Conservation (phyloP, 2,329 filamentous ascomycete species). For the Hirsutella minnesotensis region DNA sequence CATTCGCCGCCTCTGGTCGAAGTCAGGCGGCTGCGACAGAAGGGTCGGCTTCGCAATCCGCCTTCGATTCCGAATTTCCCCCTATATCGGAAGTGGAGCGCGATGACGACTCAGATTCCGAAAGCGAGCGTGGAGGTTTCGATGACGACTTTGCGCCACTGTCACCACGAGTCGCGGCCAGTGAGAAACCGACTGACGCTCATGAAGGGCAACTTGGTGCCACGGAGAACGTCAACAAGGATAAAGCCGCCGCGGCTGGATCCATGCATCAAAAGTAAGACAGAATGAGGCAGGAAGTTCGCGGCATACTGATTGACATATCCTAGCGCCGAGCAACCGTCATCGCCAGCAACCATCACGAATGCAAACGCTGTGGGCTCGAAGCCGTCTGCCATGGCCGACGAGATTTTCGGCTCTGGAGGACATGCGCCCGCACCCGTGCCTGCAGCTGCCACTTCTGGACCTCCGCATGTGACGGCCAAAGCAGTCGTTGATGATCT, state of each 20-base stretch:
- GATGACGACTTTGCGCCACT: conserved; percentile 82
- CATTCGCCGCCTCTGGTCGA: conserved; percentile 49
- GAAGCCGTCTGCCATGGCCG: conserved; percentile 20
- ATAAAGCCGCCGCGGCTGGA: not conserved
- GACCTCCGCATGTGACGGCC: conserved; percentile 16
- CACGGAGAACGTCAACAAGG: not conserved
- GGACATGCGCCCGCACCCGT: too few relatives aligned
- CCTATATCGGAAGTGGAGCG: conserved; percentile 79
- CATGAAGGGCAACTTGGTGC: not conserved
- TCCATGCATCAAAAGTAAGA: not conserved
- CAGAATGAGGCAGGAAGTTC: not conserved
- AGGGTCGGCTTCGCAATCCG: conserved; percentile 31
- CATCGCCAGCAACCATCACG: conserved; percentile 19
- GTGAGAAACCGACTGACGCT: conserved; percentile 6
- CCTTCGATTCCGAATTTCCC: conserved; percentile 72
- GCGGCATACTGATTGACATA: conserved; percentile 4
- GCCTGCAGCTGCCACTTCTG: conserved; percentile 9
- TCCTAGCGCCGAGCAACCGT: conserved; percentile 16
- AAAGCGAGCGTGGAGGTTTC: conserved; percentile 71
- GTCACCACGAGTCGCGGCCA: conserved; percentile 28
- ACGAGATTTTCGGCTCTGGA: conserved; percentile 30
- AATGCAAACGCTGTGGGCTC: conserved; percentile 8
- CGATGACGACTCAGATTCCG: conserved; percentile 74
- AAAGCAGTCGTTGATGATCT: conserved; percentile 60
- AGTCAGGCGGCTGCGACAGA: conserved; percentile 30